Conservation (phyloP, 208 protist genomes). For the Polymyxa betae region DNA sequence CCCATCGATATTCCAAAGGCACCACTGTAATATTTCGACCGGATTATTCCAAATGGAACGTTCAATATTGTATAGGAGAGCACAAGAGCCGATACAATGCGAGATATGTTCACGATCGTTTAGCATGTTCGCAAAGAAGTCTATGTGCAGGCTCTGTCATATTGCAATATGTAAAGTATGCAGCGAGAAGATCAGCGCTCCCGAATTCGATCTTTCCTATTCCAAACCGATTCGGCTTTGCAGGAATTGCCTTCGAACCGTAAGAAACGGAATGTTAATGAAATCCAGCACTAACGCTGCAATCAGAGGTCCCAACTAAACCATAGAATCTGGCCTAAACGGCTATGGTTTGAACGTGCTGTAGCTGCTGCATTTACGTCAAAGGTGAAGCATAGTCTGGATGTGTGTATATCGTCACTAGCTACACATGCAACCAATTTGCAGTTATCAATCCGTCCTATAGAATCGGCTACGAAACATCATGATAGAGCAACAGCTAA, state of each 20-base stretch:
- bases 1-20: neutral
- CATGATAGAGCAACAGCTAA: too few relatives aligned
- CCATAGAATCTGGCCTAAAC: too few relatives aligned
- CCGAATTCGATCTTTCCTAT: neutral
- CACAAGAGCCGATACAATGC: neutral
- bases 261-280: too few relatives aligned
- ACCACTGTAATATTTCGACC: neutral
- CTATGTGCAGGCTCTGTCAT: neutral
- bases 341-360: too few relatives aligned
- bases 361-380: too few relatives aligned
- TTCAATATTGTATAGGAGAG: neutral
- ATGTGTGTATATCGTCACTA: too few relatives aligned
- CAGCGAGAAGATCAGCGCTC: neutral
- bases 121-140: neutral
- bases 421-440: too few relatives aligned
- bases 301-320: too few relatives aligned
- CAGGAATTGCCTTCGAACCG: neutral
- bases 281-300: too few relatives aligned
- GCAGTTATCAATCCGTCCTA: too few relatives aligned
- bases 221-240: neutral
- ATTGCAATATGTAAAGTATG: neutral
- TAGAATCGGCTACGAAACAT: too few relatives aligned
- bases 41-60: neutral
- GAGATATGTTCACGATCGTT: neutral
- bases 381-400: too few relatives aligned